phyloP scores from a whole-genome alignment of 192 early-diverging fungal species.

The Umbelopsis isabellina region DNA sequence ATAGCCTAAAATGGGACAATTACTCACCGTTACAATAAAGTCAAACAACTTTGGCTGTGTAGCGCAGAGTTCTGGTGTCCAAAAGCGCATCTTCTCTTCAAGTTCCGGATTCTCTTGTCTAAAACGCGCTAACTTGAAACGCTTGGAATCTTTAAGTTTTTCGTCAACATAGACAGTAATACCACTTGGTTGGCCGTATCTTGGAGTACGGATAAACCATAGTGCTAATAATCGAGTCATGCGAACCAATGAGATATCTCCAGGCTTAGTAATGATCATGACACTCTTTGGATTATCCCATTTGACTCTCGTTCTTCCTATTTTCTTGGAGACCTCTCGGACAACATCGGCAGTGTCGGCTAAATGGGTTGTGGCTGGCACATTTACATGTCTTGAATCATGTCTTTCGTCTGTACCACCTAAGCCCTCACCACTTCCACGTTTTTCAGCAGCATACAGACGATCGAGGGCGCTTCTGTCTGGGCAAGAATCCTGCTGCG shows the following conservation, averaged over 20 bases:
- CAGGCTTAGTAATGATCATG: conserved; percentile 81
- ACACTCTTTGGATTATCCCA: conserved; percentile 44
- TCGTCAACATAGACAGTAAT: conserved; percentile 70
- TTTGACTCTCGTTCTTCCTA: conserved; percentile 29
- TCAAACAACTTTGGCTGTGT: conserved; percentile 75
- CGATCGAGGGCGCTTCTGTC: not conserved
- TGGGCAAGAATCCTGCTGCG: not conserved
- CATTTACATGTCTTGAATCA: not conserved
- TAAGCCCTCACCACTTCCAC: not conserved
- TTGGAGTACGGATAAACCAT: conserved; percentile 61
- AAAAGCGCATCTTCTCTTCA: conserved; percentile 63
- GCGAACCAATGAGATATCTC: conserved; percentile 63
- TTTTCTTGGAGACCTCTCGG: conserved; percentile 16
- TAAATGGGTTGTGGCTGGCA: not conserved
- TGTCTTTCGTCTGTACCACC: not conserved
- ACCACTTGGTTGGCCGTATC: conserved; percentile 44
- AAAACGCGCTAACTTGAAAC: conserved; percentile 55
- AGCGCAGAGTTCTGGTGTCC: conserved; percentile 77
- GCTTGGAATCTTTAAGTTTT: conserved; percentile 55
- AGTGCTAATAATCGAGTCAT: conserved; percentile 71
- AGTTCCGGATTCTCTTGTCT: conserved; percentile 42
- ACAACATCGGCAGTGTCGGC: conserved; percentile 23
- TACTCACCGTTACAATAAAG: conserved; percentile 80
- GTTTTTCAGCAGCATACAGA: not conserved
- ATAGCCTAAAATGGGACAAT: too few relatives aligned